Evolutionary conservation across 805 yeast species (phyloP), one percentile per base, ranked within the genome.

Genomic region (Kockiozyma suomiensis): DNA sequence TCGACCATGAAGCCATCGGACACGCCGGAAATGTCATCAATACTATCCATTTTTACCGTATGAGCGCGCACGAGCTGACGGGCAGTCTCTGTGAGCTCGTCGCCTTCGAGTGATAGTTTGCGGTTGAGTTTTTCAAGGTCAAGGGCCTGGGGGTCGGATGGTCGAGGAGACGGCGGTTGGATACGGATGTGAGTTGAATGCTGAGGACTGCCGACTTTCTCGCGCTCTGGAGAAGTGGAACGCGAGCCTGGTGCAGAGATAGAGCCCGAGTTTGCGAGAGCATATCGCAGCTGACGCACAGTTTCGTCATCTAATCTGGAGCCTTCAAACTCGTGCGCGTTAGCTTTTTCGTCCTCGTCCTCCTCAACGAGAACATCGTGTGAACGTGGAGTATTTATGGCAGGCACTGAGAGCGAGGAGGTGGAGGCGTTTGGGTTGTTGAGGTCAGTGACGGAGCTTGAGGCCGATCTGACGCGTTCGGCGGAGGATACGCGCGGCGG

Each of bases 11-110:
- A 46, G 17, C 54, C 50, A 19, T 50, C 56, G 5, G 7, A 10
- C 17, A 33, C 23, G 35, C 32, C 32, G 40, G 13, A n/a, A n/a
- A 12, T 19, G 17, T 7, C 21, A 10, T 40, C 48, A 10, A 46
- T 13, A 3, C 17, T 10, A 4, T 28, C 48, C 19, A 57, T 37
- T 26, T 54, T 54, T 19, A 45, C 21, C 5, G 66, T 57, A 42
- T 66, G 69, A 17, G 59, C 52, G 28, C 65, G 64, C 13, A 66
- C 69, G 8, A 66, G 65, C 38, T 55, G 51, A 32, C 58, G 54
- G 2, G 69, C 69, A 19, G 52, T 61, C 54, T 66, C 60, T 23
- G 59, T 58, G 25, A 50, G 19, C 40, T 49, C 43, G 40, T 60
- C 62, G 15, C 42, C 32, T 38, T 46, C 52, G 28, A 26, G 53